Evolutionary conservation across 2,329 filamentous ascomycete genomes (phyloP), one percentile per base, ranked within the genome.

Genomic region (Penicillium rolfsii): DNA sequence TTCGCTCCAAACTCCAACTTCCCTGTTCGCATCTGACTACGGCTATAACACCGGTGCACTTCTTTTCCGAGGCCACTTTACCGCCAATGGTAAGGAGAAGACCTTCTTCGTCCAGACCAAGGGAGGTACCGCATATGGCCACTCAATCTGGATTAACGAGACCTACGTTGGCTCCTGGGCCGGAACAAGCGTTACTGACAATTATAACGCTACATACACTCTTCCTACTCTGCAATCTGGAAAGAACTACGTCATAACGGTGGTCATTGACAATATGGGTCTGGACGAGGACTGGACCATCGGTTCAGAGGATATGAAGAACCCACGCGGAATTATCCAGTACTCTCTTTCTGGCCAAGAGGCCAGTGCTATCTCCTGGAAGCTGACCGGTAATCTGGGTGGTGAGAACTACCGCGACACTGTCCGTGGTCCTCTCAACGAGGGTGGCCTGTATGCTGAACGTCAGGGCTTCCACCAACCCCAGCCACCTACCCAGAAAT

Each of bases 231-330:
- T 91, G 3, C 67, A 71, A 0, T 71, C 79, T 0, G 86, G 84
- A 4, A 78, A 81, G 26, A 67, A 74, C 0, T 87, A 91, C 70
- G 81, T 88, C 11, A 72, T 93, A 64, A 93, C 90, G 0, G 79
- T 93, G 1, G 74, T 92, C 0, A 79, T 93, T 14, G 91, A 93
- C 73, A 88, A 88, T 73, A 91, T 88, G 77, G 90, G 90, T 0
- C 79, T 91, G 0, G 84, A 91, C 61, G 85, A 89, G 66, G 86
- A 89, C 73, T 86, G 84, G 80, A 78, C 78, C 2, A 83, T 87
- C 0, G 87, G 87, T 1, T 68, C 71, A 2, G 86, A 89, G 28
- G 72, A 77, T 8, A 89, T 89, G 81, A 80, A 86, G 73, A 76
- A 77, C 33, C 85, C 85, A 0, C 82, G 84, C 22, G 85, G 85